Evolutionary conservation across 2,329 filamentous ascomycete genomes (phyloP), one percentile per base, ranked within the genome.

Genomic region (Emydomyces testavorans): DNA sequence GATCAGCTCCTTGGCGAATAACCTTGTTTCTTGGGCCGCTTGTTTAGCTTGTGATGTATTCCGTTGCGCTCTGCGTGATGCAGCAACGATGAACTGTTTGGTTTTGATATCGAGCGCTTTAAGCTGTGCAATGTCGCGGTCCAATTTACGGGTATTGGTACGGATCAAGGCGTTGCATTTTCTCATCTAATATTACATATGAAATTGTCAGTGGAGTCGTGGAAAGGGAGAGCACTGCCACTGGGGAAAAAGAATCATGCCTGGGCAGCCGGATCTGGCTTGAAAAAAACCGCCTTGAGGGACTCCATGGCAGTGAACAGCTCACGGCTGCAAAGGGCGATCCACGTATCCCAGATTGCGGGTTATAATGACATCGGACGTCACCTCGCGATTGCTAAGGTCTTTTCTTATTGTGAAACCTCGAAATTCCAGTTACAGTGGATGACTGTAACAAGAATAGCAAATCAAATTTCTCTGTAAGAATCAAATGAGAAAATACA

Each of bases 131-230:
- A 98, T 90, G 68, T 96, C 89, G 62, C 92, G 89, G 66, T 98
- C 92, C 59, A 98, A 78, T 63, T 94, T 90, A 62, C 92, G 88
- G 53, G 87, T 83, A 68, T 96, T 95, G 63, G 80, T 72, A 52
- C 90, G 86, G 59, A 98, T 83, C 53, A 96, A 78, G 52, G 79
- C 73, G 67, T 95, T 94, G 69, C 90, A 96, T 81, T 95, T 96
- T 54, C 89, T 82, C 69, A 92, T 83, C 90, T 98, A 59, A 23
- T 18, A 50, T 31, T 42, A 16, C 4, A 31, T 39, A 48, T 23
- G 46, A 34, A 8, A 21, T 16, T 47, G 48, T 24, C 15, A 29
- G 35, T 29, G 29, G 24, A 24, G 16, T 2, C 13, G 8, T 29
- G 3, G 21, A 28, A 38, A 36, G 49, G 40, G 34, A 41, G 41